phyloP scores from a whole-genome alignment of 768 basidiomycete species.

The Podaxis rugospora region DNA sequence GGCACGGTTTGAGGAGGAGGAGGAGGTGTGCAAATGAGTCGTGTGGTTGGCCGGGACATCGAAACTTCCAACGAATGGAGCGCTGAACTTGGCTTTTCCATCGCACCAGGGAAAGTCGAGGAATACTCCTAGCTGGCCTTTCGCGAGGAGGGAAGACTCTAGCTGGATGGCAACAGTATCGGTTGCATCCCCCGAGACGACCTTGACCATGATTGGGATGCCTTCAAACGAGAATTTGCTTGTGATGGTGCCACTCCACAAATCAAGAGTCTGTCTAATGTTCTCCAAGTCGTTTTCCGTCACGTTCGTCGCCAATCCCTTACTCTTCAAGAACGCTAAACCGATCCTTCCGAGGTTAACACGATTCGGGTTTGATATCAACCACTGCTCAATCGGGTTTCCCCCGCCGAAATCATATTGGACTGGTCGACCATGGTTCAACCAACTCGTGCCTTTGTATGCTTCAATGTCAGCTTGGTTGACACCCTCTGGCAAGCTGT shows the following conservation, averaged over 20 bases:
- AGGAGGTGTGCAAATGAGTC: constrained; percentile 27
- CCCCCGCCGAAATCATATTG: constrained; percentile 46
- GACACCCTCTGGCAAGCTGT: constrained; percentile 40
- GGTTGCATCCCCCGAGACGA: constrained; percentile 32
- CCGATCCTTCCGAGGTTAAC: constrained; percentile 52
- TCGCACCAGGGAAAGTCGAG: constrained; percentile 62
- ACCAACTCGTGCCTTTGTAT: constrained; percentile 46
- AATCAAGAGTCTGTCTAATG: constrained; percentile 39
- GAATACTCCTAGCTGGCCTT: constrained; percentile 40
- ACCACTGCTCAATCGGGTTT: constrained; percentile 46
- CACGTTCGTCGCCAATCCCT: constrained; percentile 24
- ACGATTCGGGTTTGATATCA: constrained; percentile 54
- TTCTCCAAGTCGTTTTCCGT: constrained; percentile 33
- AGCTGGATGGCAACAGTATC: constrained; percentile 38
- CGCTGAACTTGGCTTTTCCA: constrained; percentile 49
- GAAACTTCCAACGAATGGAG: constrained; percentile 54
- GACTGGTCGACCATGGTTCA: constrained; percentile 45
- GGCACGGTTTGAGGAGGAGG: constrained; percentile 20
- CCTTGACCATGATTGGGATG: constrained; percentile 31
- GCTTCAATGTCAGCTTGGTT: constrained; percentile 39
- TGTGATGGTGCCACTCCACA: constrained; percentile 52
- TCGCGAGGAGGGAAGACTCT: constrained; percentile 33
- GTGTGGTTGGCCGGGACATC: constrained; percentile 44
- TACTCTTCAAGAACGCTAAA: constrained; percentile 33
- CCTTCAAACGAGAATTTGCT: constrained; percentile 39